Conservation (phyloP, 1,139 yeast species). For the Magnusiomyces ingens region DNA sequence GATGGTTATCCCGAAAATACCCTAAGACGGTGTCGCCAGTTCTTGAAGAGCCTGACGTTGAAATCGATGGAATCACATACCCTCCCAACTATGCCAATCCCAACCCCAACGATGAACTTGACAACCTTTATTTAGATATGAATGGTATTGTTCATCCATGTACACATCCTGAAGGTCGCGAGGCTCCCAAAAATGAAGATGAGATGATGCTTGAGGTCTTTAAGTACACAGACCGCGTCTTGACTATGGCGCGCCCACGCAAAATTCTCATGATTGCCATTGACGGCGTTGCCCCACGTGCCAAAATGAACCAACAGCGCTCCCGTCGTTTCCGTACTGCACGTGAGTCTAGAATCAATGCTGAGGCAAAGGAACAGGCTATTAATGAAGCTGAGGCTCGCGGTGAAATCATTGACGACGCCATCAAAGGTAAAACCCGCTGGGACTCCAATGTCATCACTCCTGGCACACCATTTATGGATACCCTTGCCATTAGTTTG, state of each 20-base stretch:
- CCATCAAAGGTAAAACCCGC: slow-evolving; percentile 40
- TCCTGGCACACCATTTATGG: slow-evolving; percentile 99
- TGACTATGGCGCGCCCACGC: slow-evolving; percentile 91
- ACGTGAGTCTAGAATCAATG: slow-evolving; percentile 66
- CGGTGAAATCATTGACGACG: slow-evolving; percentile 39
- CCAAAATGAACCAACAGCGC: slow-evolving; percentile 98
- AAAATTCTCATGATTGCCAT: slow-evolving; percentile 87
- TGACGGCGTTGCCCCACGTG: slow-evolving; percentile 99
- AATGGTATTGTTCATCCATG: slow-evolving; percentile 98
- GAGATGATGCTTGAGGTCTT: slow-evolving; percentile 91
- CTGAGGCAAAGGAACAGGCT: slow-evolving; percentile 35
- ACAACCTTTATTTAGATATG: slow-evolving; percentile 88
- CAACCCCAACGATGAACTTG: slow-evolving; percentile 93
- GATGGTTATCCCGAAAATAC: slow-evolving; percentile 91
- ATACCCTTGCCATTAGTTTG: slow-evolving; percentile 72
- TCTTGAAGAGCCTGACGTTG: slow-evolving; percentile 58
- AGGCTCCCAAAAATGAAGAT: slow-evolving; percentile 90
- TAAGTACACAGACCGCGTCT: slow-evolving; percentile 80
- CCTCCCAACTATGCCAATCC: slow-evolving; percentile 68
- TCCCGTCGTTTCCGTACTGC: slow-evolving; percentile 96
- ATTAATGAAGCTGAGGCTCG: slow-evolving; percentile 42
- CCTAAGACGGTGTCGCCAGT: slow-evolving; percentile 94
- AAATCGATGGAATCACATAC: slow-evolving; percentile 50
- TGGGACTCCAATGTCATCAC: slow-evolving; percentile 95
- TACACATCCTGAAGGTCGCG: slow-evolving; percentile 91